Evolutionary conservation across 1,139 yeast species (phyloP).

Genomic region (Zygoascus sp.): DNA sequence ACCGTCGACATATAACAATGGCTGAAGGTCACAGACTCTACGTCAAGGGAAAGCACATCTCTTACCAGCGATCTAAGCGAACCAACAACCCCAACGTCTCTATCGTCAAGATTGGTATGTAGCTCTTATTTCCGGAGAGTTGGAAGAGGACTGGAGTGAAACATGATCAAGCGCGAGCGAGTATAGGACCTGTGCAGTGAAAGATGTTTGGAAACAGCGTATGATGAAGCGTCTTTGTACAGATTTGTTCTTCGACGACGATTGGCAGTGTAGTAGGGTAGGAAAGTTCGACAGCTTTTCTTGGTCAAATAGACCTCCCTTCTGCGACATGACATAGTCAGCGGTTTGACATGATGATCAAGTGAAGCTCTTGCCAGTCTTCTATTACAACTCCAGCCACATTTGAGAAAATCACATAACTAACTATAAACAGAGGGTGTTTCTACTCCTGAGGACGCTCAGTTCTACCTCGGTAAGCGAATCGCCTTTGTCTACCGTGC

Average conservation of each 20-base stretch:
- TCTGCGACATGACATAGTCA: no score
- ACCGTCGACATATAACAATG: conserved; percentile 45
- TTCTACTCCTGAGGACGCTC: conserved; percentile 83
- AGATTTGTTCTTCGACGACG: no score
- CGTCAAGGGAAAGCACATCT: conserved; percentile 99
- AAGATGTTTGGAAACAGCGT: no score
- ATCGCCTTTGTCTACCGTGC: conserved; percentile 99
- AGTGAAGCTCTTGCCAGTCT: no score
- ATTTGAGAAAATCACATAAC: conserved; percentile 7
- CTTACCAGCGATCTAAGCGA: conserved; percentile 99
- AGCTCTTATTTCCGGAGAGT: background rate
- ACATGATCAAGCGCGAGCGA: background rate
- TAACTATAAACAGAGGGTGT: conserved; percentile 61
- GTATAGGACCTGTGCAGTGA: no score
- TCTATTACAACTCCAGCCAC: no score
- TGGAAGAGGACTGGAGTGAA: background rate
- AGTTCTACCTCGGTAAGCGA: conserved; percentile 99
- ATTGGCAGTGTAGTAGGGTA: no score
- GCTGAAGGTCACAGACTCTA: conserved; percentile 99
- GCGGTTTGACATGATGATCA: no score
- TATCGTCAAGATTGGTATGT: conserved; percentile 73
- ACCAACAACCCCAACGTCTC: conserved; percentile 98
- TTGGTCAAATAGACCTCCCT: no score
- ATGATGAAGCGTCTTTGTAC: no score
- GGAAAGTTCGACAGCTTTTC: no score